phyloP scores from a whole-genome alignment of 139 green algal genomes.

The Coccomyxa sp. region DNA sequence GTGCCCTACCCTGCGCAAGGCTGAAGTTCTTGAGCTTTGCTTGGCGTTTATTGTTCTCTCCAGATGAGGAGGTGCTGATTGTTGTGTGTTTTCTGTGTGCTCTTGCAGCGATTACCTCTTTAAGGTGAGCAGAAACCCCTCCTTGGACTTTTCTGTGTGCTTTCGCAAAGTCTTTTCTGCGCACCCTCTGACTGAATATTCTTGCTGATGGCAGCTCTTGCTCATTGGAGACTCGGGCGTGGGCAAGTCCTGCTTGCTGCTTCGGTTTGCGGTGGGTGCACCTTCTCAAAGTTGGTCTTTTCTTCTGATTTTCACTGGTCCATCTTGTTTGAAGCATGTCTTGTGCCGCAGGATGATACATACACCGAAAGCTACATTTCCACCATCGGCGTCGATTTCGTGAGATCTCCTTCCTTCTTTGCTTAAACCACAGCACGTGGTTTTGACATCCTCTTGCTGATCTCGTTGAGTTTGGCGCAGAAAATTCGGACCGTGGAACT shows the following conservation, averaged over 20 bases:
- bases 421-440: neutral
- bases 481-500: conserved; percentile 99
- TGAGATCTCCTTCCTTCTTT: conserved; percentile 46
- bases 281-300: neutral
- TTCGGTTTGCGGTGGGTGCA: conserved; percentile 82
- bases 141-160: neutral
- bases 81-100: neutral
- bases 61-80: too few species aligned
- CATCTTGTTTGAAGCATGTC: too few species aligned
- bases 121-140: conserved; percentile 55
- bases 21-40: neutral
- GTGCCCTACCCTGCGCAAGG: conserved; percentile 10
- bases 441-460: neutral
- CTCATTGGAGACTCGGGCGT: conserved; percentile 95
- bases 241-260: conserved; percentile 95
- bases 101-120: conserved; percentile 79
- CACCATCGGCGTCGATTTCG: conserved; percentile 99
- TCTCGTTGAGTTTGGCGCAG: conserved; percentile 38
- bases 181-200: neutral
- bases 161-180: neutral
- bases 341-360: conserved; percentile 85
- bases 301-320: too few species aligned
- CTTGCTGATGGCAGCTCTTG: conserved; percentile 66
- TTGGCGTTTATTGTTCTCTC: neutral
- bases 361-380: conserved; percentile 99